Evolutionary conservation across 73 alveolate species (phyloP), one percentile per base, ranked within the genome.

Genomic region (Symbiodinium pilosum): DNA sequence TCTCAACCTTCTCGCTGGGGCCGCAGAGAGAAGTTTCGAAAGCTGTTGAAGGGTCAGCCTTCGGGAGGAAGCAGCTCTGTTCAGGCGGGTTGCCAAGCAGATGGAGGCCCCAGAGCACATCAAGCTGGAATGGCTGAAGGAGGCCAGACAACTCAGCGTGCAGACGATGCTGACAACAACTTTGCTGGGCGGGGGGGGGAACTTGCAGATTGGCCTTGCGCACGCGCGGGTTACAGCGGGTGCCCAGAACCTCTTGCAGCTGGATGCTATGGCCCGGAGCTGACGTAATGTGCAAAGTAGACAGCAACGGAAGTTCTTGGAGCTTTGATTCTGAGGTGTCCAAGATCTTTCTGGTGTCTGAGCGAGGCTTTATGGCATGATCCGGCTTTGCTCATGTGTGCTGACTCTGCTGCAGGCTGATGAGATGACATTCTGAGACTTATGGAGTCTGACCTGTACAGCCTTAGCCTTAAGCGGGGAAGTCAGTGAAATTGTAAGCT

Each of bases 71-170:
- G 59, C 59, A 6, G 14, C 21, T 47, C 14, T 47, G 21, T 47
- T 64, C 26, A 75, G 98, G 91, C 98, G 98, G 18, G 98, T 92
- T 32, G 98, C 91, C 32, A 92, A 92, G 41, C 98, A 92, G 91
- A 92, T 92, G 41, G 98, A 92, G 12, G 98, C 98, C 26, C 98
- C 98, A 11, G 98, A 92, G 83, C 98, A 92, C 43, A 54, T 92
- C 75, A 92, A 92, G 91, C 47, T 92, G 88, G 98, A 92, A 42
- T 92, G 98, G 98, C 59, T 92, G 43, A 92, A 92, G 83, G 98
- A 92, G 91, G 98, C 54, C 24, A 39, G 16, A 59, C 4, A n/a
- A 59, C 26, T 6, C 5, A 16, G 24, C 40, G 39, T 9, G 18
- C 32, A 4, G 73, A 34, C 8, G 14, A 11, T 18, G n/a, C 84